Evolutionary conservation across 164 flowering plant species (phyloP), one percentile per base, ranked within the genome.

Genomic region (Pachysandra terminalis): DNA sequence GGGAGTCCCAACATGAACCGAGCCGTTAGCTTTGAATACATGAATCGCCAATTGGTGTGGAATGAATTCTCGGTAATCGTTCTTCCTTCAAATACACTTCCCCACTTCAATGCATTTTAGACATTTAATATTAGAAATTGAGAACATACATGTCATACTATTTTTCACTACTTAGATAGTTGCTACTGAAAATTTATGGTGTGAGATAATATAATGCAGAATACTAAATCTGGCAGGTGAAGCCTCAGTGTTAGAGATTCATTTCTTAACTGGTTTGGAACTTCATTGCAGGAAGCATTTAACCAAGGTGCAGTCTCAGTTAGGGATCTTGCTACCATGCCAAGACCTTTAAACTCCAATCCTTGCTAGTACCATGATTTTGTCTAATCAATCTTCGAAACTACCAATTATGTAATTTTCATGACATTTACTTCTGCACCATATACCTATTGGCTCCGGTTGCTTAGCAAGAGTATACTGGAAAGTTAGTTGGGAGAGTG

Each of bases 21-120:
- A 63, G 82, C 97, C 73, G 99, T 96, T 66, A 96, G 98, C 83
- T 96, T 96, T 78, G 97, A 93, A 84, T 93, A 96, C 82, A 96
- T 93, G 98, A 93, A 96, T 76, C 98, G 94, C 68, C 98, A 96
- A 68, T 79, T 91, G 77, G 97, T 96, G 67, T 93, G 98, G 99
- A 96, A 90, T 84, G 98, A 93, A 81, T 93, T 96, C 71, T 96
- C 98, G 83, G 99, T 96, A 90, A 70, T 62, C 67, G 9, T 32
- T 24, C 10, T 60, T 45, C 59, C 45, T 35, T 63, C 32, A 13
- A 28, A 7, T 45, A 53, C 45, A 9, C 54, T 52, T 41, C 26
- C 10, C 5, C 1, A 27, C 9, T 26, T 15, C 19, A 26, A 35
- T 41, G 17, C 5, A 12, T 21, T 6, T 21, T 32, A 32, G 7